Evolutionary conservation across 2,329 filamentous ascomycete genomes (phyloP).

Genomic region (Aspergillus uvarum): DNA sequence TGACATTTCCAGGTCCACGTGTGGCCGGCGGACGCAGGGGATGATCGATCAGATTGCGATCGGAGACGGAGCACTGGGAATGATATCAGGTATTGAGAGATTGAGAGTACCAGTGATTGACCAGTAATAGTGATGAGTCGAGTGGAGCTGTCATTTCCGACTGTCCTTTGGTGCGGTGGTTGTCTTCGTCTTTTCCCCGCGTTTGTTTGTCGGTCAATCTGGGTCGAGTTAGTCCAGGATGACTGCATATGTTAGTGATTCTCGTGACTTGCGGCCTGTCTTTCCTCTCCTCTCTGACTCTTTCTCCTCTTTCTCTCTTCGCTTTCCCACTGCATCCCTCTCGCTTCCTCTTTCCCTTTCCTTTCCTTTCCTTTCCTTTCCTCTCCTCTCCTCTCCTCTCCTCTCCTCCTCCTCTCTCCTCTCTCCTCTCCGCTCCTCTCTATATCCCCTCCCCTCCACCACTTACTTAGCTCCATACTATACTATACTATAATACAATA

Average conservation of each 20-base stretch:
- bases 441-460: conserved; percentile 7
- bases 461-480: neutral
- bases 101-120: too few relatives aligned
- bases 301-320: neutral
- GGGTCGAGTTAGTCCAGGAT: neutral
- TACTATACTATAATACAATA: too few relatives aligned
- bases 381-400: neutral
- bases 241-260: neutral
- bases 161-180: neutral
- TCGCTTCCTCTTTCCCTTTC: neutral
- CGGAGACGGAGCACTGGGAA: neutral
- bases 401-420: conserved; percentile 4
- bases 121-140: neutral
- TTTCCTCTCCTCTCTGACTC: neutral
- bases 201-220: neutral
- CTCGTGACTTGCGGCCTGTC: neutral
- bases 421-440: conserved; percentile 1
- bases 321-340: neutral
- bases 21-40: neutral
- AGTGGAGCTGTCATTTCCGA: neutral
- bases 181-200: neutral
- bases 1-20: neutral
- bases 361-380: neutral
- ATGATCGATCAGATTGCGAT: neutral
- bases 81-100: neutral